phyloP scores from a whole-genome alignment of 768 basidiomycete species.

The Rhizopogon sp. region DNA sequence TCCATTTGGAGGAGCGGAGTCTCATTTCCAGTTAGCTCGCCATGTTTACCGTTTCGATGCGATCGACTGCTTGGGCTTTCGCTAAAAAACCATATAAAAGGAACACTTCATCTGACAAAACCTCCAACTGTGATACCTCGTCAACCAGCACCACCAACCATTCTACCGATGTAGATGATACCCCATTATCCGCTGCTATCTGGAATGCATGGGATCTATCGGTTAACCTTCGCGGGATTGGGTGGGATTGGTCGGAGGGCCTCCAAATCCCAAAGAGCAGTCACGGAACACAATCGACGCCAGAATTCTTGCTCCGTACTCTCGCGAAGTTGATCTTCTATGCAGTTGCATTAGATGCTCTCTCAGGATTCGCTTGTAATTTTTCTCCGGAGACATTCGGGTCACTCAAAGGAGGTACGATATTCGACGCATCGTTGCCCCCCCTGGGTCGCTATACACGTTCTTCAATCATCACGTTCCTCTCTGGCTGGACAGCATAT shows the following conservation, averaged over 20 bases:
- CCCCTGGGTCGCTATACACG: conserved; percentile 32
- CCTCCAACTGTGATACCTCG: neutral
- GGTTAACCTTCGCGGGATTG: conserved; percentile 20
- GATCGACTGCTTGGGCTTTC: conserved; percentile 18
- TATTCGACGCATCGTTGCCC: conserved; percentile 31
- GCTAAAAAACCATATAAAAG: conserved; percentile 1
- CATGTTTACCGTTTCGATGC: conserved; percentile 21
- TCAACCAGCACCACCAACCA: neutral
- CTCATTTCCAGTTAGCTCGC: conserved; percentile 14
- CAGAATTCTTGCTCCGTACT: conserved; percentile 11
- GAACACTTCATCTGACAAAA: neutral
- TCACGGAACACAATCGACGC: conserved; percentile 10
- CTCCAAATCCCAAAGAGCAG: conserved; percentile 10
- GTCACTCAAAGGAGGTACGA: conserved; percentile 26
- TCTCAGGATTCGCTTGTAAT: conserved; percentile 7
- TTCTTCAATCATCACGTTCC: conserved; percentile 38
- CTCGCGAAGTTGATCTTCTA: neutral
- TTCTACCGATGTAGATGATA: neutral
- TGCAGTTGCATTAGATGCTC: conserved; percentile 5
- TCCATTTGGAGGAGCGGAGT: neutral
- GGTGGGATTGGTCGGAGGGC: conserved; percentile 15
- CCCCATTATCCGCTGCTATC: neutral
- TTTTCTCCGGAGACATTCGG: conserved; percentile 39
- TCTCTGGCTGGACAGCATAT: conserved; percentile 42
- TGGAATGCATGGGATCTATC: conserved; percentile 25